phyloP scores from a whole-genome alignment of 805 yeast species.

The Allodekkera sacchari region DNA sequence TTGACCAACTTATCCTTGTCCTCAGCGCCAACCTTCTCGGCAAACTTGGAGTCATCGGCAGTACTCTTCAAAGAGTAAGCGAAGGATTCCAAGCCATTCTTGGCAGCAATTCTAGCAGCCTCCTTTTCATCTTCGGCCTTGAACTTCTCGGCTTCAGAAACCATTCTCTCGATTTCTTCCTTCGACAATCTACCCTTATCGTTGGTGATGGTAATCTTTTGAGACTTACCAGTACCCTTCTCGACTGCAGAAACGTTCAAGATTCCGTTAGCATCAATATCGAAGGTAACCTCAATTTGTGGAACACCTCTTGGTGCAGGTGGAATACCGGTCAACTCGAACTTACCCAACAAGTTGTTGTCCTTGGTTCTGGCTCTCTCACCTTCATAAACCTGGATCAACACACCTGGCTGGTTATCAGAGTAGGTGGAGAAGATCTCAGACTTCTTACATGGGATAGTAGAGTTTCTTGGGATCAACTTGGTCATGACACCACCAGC shows the following conservation, averaged over 20 bases:
- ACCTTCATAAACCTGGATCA: conserved; percentile 97
- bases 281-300: conserved; percentile 95
- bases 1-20: conserved; percentile 52
- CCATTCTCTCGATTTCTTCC: conserved; percentile 98
- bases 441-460: conserved; percentile 96
- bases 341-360: conserved; percentile 94
- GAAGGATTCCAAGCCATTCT: conserved; percentile 98
- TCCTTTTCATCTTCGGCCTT: conserved; percentile 94
- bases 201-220: conserved; percentile 95
- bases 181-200: conserved; percentile 97
- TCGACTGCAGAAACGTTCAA: conserved; percentile 93
- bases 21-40: conserved; percentile 31
- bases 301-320: conserved; percentile 99
- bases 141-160: conserved; percentile 93
- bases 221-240: conserved; percentile 97
- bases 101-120: conserved; percentile 98
- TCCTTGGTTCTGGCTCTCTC: conserved; percentile 95
- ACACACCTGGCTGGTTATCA: conserved; percentile 97
- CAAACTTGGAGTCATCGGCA: conserved; percentile 89
- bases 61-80: conserved; percentile 91
- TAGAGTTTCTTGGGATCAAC: conserved; percentile 96
- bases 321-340: conserved; percentile 93
- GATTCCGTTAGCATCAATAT: conserved; percentile 95
- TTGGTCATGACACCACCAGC: conserved; percentile 99
- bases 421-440: conserved; percentile 95